phyloP scores from a whole-genome alignment of 768 basidiomycete species.

The Leucogyrophana mollusca region DNA sequence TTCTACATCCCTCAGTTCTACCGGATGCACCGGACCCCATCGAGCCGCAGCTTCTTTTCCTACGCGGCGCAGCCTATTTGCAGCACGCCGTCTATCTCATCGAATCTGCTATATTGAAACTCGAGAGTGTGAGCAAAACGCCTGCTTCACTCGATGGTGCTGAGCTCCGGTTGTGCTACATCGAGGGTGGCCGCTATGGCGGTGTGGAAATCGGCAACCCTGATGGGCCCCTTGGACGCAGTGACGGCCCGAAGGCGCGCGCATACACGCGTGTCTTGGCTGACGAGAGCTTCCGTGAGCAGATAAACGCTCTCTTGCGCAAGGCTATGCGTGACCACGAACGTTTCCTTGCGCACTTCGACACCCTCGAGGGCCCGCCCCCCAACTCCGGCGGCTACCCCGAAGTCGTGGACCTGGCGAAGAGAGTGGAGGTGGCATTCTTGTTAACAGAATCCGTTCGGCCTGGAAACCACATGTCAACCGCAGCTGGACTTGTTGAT shows the following conservation, averaged over 20 bases:
- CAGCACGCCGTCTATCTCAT: conserved; percentile 77
- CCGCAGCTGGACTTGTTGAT: conserved; percentile 37
- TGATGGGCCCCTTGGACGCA: conserved; percentile 70
- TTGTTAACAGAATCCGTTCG: conserved; percentile 65
- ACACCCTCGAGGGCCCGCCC: conserved; percentile 55
- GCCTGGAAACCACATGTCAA: conserved; percentile 49
- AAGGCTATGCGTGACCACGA: conserved; percentile 86
- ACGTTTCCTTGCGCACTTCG: conserved; percentile 80
- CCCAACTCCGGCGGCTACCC: conserved; percentile 10
- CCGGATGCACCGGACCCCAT: conserved; percentile 85
- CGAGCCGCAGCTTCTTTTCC: conserved; percentile 80
- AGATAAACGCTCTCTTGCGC: conserved; percentile 56
- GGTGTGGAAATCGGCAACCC: conserved; percentile 83
- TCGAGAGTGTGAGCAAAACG: conserved; percentile 67
- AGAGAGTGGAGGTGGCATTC: conserved; percentile 65
- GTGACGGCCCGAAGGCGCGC: conserved; percentile 53
- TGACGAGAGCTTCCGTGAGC: conserved; percentile 55
- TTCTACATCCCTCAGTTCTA: conserved; percentile 69
- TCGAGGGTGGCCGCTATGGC: conserved; percentile 77
- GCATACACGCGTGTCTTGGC: conserved; percentile 65
- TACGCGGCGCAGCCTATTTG: conserved; percentile 80
- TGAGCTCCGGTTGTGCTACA: conserved; percentile 74
- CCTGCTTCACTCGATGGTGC: conserved; percentile 58
- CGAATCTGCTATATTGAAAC: conserved; percentile 65
- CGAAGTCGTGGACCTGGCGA: conserved; percentile 41